Evolutionary conservation across 495 filamentous ascomycete species (phyloP).

Genomic region (Aspergillus cristatus): DNA sequence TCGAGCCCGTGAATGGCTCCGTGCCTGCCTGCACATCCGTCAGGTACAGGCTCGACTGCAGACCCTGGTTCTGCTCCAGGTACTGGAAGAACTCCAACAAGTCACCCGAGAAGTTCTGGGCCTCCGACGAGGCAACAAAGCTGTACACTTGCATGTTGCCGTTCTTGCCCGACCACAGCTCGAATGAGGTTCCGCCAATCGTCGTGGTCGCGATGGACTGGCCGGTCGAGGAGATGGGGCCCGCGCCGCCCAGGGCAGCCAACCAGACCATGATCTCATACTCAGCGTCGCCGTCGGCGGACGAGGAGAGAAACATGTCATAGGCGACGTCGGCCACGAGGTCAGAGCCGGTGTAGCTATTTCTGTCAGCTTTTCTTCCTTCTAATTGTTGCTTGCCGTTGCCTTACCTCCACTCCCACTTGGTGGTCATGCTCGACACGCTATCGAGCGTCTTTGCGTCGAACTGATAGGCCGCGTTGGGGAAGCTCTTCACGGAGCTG

Average conservation of each 20-base stretch:
- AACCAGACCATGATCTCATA: conserved; percentile 73
- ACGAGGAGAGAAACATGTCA: conserved; percentile 51
- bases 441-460: conserved; percentile 37
- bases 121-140: conserved; percentile 45
- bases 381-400: neutral
- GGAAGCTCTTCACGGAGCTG: conserved; percentile 50
- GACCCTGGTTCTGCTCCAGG: conserved; percentile 37
- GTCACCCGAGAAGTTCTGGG: conserved; percentile 46
- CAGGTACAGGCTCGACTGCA: conserved; percentile 45
- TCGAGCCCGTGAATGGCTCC: conserved; percentile 43
- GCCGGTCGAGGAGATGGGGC: conserved; percentile 52
- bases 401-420: conserved; percentile 46
- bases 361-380: neutral
- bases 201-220: conserved; percentile 42
- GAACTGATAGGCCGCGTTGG: conserved; percentile 42
- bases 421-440: conserved; percentile 41
- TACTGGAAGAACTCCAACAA: conserved; percentile 49
- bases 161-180: conserved; percentile 48
- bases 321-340: conserved; percentile 58
- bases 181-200: conserved; percentile 42
- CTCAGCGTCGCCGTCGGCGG: conserved; percentile 32
- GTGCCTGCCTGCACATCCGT: conserved; percentile 47
- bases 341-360: conserved; percentile 42
- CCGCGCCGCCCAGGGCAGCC: conserved; percentile 49
- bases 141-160: conserved; percentile 49